Conservation (phyloP, 129 eudicot genomes). For the Lonicera japonica region DNA sequence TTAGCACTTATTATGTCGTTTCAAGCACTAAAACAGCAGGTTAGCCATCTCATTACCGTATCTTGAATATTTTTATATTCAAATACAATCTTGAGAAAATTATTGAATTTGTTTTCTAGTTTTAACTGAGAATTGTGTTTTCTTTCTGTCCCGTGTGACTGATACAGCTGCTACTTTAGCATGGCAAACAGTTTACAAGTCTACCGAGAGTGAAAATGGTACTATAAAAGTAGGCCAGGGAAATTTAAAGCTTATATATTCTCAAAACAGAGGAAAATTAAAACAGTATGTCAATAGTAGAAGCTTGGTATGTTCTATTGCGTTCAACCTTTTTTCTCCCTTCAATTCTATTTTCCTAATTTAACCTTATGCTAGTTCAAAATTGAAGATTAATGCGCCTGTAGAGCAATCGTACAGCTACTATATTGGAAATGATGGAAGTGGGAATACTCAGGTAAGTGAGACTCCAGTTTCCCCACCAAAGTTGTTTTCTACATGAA, state of each 20-base stretch:
- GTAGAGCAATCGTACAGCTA: slow-evolving; percentile 21
- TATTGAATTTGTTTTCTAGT: background rate
- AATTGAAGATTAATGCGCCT: slow-evolving; percentile 21
- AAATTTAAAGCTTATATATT: slow-evolving; percentile 17
- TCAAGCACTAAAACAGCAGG: slow-evolving; percentile 23
- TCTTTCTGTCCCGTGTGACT: background rate
- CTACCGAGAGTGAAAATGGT: slow-evolving; percentile 17
- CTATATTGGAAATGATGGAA: slow-evolving; percentile 21
- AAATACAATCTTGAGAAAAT: background rate
- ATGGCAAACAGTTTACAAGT: slow-evolving; percentile 1
- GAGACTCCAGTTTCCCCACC: background rate
- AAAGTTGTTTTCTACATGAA: too few species aligned
- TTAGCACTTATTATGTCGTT: slow-evolving; percentile 38
- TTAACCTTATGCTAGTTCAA: background rate
- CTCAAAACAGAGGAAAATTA: slow-evolving; percentile 20
- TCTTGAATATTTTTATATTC: background rate
- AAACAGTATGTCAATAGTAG: slow-evolving; percentile 19
- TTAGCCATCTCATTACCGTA: background rate
- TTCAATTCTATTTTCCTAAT: background rate
- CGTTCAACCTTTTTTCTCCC: background rate
- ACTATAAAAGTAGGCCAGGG: slow-evolving; percentile 43
- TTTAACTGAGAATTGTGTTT: background rate
- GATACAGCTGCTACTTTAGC: slow-evolving; percentile 26
- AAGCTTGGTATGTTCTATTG: slow-evolving; percentile 14
- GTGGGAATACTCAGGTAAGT: slow-evolving; percentile 26